Conservation (phyloP, 164 flowering plant species). For the Magnolia officinalis region DNA sequence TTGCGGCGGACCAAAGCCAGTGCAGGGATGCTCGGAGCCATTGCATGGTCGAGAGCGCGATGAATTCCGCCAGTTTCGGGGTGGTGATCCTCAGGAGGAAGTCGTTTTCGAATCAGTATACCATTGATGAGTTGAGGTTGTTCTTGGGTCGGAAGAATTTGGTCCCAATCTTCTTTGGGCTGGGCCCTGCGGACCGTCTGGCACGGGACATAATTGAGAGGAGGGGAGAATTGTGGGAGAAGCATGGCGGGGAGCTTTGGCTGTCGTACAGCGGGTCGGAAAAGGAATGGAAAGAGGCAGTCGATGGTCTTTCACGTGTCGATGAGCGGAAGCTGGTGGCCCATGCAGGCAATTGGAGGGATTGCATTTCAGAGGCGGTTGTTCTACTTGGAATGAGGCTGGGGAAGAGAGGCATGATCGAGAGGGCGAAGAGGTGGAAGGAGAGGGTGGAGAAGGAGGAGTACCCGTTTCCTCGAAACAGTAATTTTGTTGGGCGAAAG, state of each 20-base stretch:
- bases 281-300: constrained; percentile 85
- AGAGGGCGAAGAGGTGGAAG: constrained; percentile 40
- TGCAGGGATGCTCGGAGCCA: constrained; percentile 61
- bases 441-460: constrained; percentile 72
- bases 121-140: constrained; percentile 68
- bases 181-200: constrained; percentile 70
- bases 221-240: constrained; percentile 80
- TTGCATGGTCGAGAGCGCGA: constrained; percentile 60
- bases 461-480: constrained; percentile 75
- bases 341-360: constrained; percentile 82
- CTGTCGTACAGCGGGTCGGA: constrained; percentile 72
- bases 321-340: constrained; percentile 80
- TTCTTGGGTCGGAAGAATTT: constrained; percentile 74
- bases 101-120: constrained; percentile 73
- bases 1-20: constrained; percentile 64
- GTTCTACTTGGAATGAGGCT: constrained; percentile 63
- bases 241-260: constrained; percentile 86
- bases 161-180: constrained; percentile 76
- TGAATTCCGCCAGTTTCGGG: constrained; percentile 71
- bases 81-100: constrained; percentile 67
- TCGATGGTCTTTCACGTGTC: constrained; percentile 55
- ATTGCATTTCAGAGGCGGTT: constrained; percentile 69
- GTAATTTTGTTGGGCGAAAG: constrained; percentile 80
- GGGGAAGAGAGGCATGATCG: constrained; percentile 62
- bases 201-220: constrained; percentile 74